Evolutionary conservation across 2,329 filamentous ascomycete genomes (phyloP), one percentile per base, ranked within the genome.

Genomic region (Dothidotthia symphoricarpi): DNA sequence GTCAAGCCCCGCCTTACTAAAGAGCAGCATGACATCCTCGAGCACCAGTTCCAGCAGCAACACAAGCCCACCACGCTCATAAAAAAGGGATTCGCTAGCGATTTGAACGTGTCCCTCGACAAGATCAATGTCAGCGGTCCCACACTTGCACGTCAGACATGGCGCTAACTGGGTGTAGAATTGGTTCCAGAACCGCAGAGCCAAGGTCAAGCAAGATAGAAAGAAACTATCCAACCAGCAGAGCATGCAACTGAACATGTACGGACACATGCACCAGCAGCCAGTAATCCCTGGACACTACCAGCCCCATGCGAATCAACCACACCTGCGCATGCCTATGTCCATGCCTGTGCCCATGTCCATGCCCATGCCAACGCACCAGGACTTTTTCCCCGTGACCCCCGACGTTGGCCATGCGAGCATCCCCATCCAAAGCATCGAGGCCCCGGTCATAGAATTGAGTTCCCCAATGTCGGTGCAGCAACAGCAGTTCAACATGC

Each of bases 131-230:
- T 75, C 55, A 60, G 72, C 69, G 14, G 29, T n/a, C 34, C n/a
- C 13, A 14, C 12, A 24, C 27, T 9, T 26, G 19, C 16, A 24
- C 17, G 26, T 26, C 29, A 17, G 15, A 13, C 15, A 24, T 6
- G 3, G 16, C 16, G 55, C 67, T 72, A 61, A 71, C 51, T 28
- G 16, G 24, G 24, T 13, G 39, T 48, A 75, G 73, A 76, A 76
- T 51, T 76, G 73, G 73, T 76, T 76, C 49, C 73, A 76, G 55
- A 76, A 76, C 51, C 70, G 73, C 32, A 56, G 73, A 44, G 73
- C 73, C 36, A 76, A 75, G 48, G 70, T 73, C 30, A 76, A 75
- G 62, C 73, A 76, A 48, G 73, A 76, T 54, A 57, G 66, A 33
- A 75, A 75, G 62, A 76, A 75, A 55, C 58, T 65, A 37, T 38